Evolutionary conservation across 2,329 filamentous ascomycete species (phyloP), one percentile per base, ranked within the genome.

Genomic region (Cryphonectria parasitica): DNA sequence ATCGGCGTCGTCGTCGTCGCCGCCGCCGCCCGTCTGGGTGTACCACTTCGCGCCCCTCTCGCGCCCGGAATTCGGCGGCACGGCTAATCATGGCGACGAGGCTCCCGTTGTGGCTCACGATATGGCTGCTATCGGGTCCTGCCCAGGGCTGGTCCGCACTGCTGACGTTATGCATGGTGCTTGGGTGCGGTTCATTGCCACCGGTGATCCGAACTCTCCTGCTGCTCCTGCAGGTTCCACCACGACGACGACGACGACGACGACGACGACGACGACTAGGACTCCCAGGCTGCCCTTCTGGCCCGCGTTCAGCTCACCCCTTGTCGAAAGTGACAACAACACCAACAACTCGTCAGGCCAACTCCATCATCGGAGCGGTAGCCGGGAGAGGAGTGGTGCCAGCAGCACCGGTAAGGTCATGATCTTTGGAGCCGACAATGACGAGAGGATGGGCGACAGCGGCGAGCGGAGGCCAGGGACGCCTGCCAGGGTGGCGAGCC

Each of bases 381-480:
- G 39, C 15, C 67, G 22, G 8, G 64, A 34, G 13, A 64, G 17
- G 6, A 67, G 11, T 36, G 60, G 11, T 36, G 60, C 6, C 60
- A 60, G 62, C 76, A 74, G n/a, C 76, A 76, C 17, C 25, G 83
- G 81, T 0, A 75, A 73, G 71, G 74, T 87, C 54, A 79, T 88
- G 75, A 82, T 90, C 3, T 91, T 91, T 78, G 89, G 88, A 2
- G 75, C 82, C 54, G 88, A 87, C 2, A 91, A 91, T 74, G 83
- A 89, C 74, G 88, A 91, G 79, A 77, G 79, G 6, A 79, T 82
- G 73, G 73, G 74, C 3, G 49, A 63, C 73, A 76, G 81, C 72
- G 74, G 83, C 72, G 66, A 78, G 77, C 0, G 73, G 68, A 45
- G 76, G 76, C 31, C 75, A 69, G 15, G 89, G 87, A 76, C 79